Evolutionary conservation across 2,329 filamentous ascomycete species (phyloP).

Genomic region (Aaosphaeria arxii): DNA sequence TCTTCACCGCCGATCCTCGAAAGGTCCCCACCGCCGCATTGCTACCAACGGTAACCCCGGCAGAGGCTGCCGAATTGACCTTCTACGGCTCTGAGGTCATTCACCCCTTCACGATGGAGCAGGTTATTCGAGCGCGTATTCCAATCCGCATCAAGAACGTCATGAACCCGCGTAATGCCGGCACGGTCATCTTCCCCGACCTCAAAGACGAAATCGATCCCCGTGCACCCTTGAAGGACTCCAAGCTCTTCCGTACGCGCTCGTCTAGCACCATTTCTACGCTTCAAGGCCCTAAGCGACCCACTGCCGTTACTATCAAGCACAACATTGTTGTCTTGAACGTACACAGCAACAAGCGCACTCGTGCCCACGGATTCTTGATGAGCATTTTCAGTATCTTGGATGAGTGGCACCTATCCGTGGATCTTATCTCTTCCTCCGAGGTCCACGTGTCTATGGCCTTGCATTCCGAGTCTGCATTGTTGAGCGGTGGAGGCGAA

Average conservation of each 20-base stretch:
- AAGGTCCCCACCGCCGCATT: constrained; percentile 91
- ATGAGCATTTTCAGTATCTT: constrained; percentile 90
- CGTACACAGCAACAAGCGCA: constrained; percentile 95
- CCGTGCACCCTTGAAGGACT: constrained; percentile 56
- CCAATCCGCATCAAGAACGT: constrained; percentile 90
- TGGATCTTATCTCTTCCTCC: constrained; percentile 93
- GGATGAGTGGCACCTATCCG: constrained; percentile 80
- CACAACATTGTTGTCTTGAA: constrained; percentile 96
- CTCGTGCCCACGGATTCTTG: constrained; percentile 93
- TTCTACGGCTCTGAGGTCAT: constrained; percentile 80
- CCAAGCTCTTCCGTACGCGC: constrained; percentile 51
- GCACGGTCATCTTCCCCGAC: constrained; percentile 83
- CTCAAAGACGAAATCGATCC: constrained; percentile 52
- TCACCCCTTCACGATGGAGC: constrained; percentile 98
- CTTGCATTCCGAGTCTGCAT: constrained; percentile 71
- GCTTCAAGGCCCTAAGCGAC: constrained; percentile 48
- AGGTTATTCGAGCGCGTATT: constrained; percentile 73
- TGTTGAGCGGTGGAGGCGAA: constrained; percentile 47
- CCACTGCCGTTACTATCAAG: constrained; percentile 85
- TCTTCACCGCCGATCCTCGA: constrained; percentile 81
- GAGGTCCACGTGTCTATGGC: constrained; percentile 99
- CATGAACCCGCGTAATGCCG: constrained; percentile 76
- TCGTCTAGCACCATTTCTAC: constrained; percentile 43
- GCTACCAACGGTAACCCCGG: constrained; percentile 84
- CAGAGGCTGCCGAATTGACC: constrained; percentile 92